Evolutionary conservation across 208 protist genomes (phyloP), one percentile per base, ranked within the genome.

Genomic region (Acanthamoeba castellanii): DNA sequence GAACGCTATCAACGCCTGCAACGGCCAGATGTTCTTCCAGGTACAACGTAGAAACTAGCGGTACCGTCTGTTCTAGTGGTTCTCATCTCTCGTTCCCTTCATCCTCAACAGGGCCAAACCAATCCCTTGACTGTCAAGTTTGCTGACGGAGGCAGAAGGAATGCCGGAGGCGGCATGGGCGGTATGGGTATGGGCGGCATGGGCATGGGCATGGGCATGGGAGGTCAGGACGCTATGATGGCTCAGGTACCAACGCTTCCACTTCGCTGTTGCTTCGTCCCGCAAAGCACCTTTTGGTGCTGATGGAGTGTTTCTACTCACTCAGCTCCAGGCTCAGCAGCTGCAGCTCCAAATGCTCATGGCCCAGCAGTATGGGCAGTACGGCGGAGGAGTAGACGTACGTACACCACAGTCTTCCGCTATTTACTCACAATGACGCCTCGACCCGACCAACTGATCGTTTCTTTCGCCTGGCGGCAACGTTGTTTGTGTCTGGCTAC

Each of bases 41-140:
- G 96, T 96, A 68, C 34, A 82, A 27, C 74, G 16, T 34, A 50
- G 14, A 1, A 3, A 42, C 2, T 42, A 42, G 37, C 37, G 37
- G 37, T 42, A 42, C 37, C 37, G 3, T 42, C 37, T 42, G 37
- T 42, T 42, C 37, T 42, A 42, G 37, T 42, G 37, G 37, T 74
- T 92, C 30, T 72, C 22, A 27, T 52, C 87, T 76, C 20, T 13
- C 9, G 25, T 45, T 74, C 76, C 30, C 18, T 52, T 37, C 4
- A 47, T 57, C 30, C 27, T 25, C 9, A 11, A 11, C n/a, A 94
- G 70, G 95, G 88, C n/a, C 59, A 34, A 32, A 32, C 92, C 45
- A 42, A 55, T 22, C 94, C 96, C 47, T 18, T 97, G 9, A 91
- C 96, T 25, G 96, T 96, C 25, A 96, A 96, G 93, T 95, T 95